Evolutionary conservation across 805 yeast species (phyloP), one percentile per base, ranked within the genome.

Genomic region (Ogataea methanolica): DNA sequence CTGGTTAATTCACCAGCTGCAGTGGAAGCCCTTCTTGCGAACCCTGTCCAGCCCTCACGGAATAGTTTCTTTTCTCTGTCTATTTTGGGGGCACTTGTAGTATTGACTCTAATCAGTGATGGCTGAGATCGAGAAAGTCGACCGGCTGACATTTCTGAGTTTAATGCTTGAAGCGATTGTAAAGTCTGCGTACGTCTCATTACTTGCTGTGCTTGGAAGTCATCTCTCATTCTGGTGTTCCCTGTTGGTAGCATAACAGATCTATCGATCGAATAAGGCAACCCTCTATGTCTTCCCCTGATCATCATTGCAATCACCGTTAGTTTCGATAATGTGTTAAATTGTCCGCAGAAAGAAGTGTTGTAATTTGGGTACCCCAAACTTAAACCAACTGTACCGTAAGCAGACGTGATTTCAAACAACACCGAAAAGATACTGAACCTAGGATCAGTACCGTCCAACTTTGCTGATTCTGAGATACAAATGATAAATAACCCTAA

Each of bases 231-330:
- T 26, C 76, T 75, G 76, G 85, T 73, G 51, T 79, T 76, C 15
- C 82, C 84, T 45, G 85, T 79, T 7, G 95, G 92, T 43, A 92
- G 65, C 75, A 92, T 83, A 54, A 94, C 85, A 35, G 99, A 98
- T 63, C 99, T 81, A 67, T 94, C 99, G 49, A 94, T 76, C 0
- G 91, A 73, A 62, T 92, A 90, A 1, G 99, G 99, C 49, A 94
- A 73, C 34, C 98, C 98, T 76, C 99, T 88, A 60, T 91, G 97
- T 49, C 97, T 76, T 9, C 99, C 98, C 70, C 99, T 80, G 40
- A 94, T 76, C 86, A 94, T 82, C 85, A 90, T 81, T 5, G 90
- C 92, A 53, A 88, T 82, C 36, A 94, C 82, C 2, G 91, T 88
- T 40, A 94, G 71, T 61, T 94, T 94, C 1, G 96, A 85, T 7